A percentile compares a stretch with the other conserved stretches of the same genome.
These are phyloP conservation scores for Schoenoplectus tabernaemontani DNA, from an alignment of 202 grass and related monocot species.

Conservation along the genomic window DNA sequence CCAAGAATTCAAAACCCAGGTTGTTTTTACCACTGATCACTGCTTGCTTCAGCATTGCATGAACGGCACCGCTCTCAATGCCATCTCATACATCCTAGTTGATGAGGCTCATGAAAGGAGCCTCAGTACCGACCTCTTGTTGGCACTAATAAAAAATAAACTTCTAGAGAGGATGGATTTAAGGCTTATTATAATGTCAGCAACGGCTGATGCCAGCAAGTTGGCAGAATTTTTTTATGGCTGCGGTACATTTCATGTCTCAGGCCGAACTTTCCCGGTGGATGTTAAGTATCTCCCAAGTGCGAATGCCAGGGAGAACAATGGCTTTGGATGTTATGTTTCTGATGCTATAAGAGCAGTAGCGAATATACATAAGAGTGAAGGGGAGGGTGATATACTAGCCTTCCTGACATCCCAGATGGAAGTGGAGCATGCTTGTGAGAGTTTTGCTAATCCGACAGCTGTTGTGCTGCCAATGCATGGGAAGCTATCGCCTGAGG, in stretches of 20 bases:
- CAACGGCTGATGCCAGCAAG: slow-evolving; percentile 73
- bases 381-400: slow-evolving; percentile 77
- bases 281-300: slow-evolving; percentile 83
- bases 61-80: slow-evolving; percentile 37
- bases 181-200: slow-evolving; percentile 91
- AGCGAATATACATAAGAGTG: slow-evolving; percentile 58
- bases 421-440: slow-evolving; percentile 91
- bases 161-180: slow-evolving; percentile 65
- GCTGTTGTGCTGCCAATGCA: slow-evolving; percentile 78
- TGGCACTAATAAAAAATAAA: slow-evolving; percentile 86
- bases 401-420: slow-evolving; percentile 91
- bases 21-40: slow-evolving; percentile 81
- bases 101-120: slow-evolving; percentile 98
- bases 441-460: slow-evolving; percentile 56
- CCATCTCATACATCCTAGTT: slow-evolving; percentile 74
- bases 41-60: slow-evolving; percentile 83
- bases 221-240: slow-evolving; percentile 75
- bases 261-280: slow-evolving; percentile 76
- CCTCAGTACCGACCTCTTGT: slow-evolving; percentile 88
- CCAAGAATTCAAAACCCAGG: slow-evolving; percentile 39
- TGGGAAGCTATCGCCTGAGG: slow-evolving; percentile 77
- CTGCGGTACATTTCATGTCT: slow-evolving; percentile 58
- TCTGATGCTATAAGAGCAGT: slow-evolving; percentile 71
- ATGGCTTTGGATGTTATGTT: slow-evolving; percentile 56
- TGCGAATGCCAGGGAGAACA: slow-evolving; percentile 30